Conservation (phyloP, 2,329 filamentous ascomycete species). For the Aspergillus calidoustus region DNA sequence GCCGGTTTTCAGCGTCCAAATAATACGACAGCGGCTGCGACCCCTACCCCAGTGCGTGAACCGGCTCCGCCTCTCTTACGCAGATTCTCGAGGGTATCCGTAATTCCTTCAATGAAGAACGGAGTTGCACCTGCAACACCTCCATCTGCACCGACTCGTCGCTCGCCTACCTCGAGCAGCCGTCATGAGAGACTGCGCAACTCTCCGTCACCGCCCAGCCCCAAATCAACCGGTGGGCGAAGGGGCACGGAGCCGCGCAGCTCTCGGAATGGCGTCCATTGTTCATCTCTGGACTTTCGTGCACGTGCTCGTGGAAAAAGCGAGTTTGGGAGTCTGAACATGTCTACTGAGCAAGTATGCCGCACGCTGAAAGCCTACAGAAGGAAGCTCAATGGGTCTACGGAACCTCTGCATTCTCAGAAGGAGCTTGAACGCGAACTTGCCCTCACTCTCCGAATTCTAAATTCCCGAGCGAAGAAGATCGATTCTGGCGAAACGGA, state of each 20-base stretch:
- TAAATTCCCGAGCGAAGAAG: slow-evolving; percentile 37
- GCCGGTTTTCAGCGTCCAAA: slow-evolving; percentile 71
- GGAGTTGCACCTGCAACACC: slow-evolving; percentile 35
- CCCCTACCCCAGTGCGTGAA: slow-evolving; percentile 50
- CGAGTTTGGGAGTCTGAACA: slow-evolving; percentile 54
- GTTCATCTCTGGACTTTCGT: slow-evolving; percentile 57
- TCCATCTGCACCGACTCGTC: slow-evolving; percentile 36
- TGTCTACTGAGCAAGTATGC: slow-evolving; percentile 62
- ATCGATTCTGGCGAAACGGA: slow-evolving; percentile 36
- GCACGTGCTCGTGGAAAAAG: slow-evolving; percentile 48
- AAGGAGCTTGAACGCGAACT: slow-evolving; percentile 64
- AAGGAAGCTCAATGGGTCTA: slow-evolving; percentile 58
- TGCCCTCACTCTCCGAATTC: slow-evolving; percentile 45
- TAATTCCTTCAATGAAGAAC: slow-evolving; percentile 45
- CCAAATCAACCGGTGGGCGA: slow-evolving; percentile 36
- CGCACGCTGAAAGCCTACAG: slow-evolving; percentile 62
- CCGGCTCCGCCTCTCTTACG: slow-evolving; percentile 57
- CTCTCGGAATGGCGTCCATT: slow-evolving; percentile 41
- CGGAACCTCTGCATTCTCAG: slow-evolving; percentile 54
- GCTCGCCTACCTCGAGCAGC: slow-evolving; percentile 34
- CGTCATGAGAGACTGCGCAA: slow-evolving; percentile 33
- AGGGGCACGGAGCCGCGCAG: slow-evolving; percentile 35
- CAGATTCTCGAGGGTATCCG: slow-evolving; percentile 58
- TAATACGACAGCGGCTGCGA: slow-evolving; percentile 45
- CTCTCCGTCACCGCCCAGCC: slow-evolving; percentile 48